Evolutionary conservation across 495 filamentous ascomycete genomes (phyloP), one percentile per base, ranked within the genome.

Genomic region (Hamigera avellanea): DNA sequence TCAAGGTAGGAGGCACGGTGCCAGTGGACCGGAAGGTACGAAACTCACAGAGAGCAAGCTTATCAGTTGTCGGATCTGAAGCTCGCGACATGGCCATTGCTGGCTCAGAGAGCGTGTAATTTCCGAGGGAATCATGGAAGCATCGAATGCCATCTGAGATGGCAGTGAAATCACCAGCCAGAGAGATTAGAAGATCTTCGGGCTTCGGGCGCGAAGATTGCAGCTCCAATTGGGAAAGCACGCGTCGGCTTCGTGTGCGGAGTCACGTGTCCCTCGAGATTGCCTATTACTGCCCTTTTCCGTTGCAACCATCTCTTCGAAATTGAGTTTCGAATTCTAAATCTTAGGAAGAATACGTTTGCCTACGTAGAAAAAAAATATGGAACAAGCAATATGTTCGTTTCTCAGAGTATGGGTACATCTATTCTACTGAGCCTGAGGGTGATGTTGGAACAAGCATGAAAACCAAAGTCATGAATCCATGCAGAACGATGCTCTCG

Each of bases 31-130:
- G n/a, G n/a, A n/a, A n/a, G n/a, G n/a, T n/a, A 10, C 5, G 14
- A 33, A 30, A 56, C 69, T 49, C 54, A 81, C 79, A 52, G 63
- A 54, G 21, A 85, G 54, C 5, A 86, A 62, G 25, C 68, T 69
- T n/a, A 70, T 66, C 16, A 86, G 62, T 27, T 80, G 68, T 27
- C 69, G 59, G 19, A 73, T 70, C 49, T 86, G 81, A 15, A 70
- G 46, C 17, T 81, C 72, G 41, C 81, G 69, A 44, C 77, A 81
- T 8, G 78, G 77, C 52, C 49, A 83, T 60, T 40, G 69, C 38
- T 38, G 66, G 67, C 39, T 75, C 37, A 51, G 66, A 27, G 46
- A 71, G 44, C 55, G 49, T 13, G 48, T 42, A 40, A 64, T 43
- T 10, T 62, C 54, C 16, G 35, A 23, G 26, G 63, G 61, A 29